Base-by-base conservation (phyloP, 1,284 basidiomycete species). In the Cutaneotrichosporon cavernicola region DNA sequence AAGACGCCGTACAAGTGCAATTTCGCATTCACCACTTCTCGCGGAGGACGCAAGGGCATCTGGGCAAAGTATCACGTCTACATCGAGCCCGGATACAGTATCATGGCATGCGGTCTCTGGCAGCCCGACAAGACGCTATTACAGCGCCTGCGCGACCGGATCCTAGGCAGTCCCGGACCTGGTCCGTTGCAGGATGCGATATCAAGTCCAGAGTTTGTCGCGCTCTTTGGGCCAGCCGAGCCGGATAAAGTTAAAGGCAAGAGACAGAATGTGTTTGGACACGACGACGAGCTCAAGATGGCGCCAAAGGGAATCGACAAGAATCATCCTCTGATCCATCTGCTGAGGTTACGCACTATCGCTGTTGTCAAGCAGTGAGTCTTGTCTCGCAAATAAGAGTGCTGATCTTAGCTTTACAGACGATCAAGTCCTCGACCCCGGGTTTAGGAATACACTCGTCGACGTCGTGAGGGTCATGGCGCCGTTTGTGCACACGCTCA, bases 271-370 rank as follows among this genome's bases (percentile, higher is more conserved):
- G 86, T 95, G 4, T 94, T 92, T 77, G 92, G 92, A 0, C 77
- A 79, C 63, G 89, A 91, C 4, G 91, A 91, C 71, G 88, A 90
- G 73, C 81, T 94, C 57, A 95, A 94, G 80, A 86, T 86, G 3
- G 90, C 92, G 11, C 92, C 92, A 1, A 94, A 94, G 75, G 92
- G 92, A 0, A 80, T 93, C n/a, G 86, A 87, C 62, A 95, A 92
- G 78, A 84, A 83, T 22, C 92, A 96, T 74, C 82, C 83, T 78
- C 90, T 94, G 74, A 95, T 95, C 66, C 91, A 92, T 74, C 79
- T 95, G 62, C 80, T 96, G 67, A 92, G 91, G 76, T 88, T 91
- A 69, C 87, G 92, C 43, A 88, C 88, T 31, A 86, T 93, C 50
- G 87, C 84, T 5, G 92, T 94, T 0, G 76, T 85, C 0, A 85